A percentile compares a stretch with the other conserved stretches of the same genome.
Evolutionary conservation across 2,329 filamentous ascomycete species (phyloP).

Genomic region (Diaporthe sp.): DNA sequence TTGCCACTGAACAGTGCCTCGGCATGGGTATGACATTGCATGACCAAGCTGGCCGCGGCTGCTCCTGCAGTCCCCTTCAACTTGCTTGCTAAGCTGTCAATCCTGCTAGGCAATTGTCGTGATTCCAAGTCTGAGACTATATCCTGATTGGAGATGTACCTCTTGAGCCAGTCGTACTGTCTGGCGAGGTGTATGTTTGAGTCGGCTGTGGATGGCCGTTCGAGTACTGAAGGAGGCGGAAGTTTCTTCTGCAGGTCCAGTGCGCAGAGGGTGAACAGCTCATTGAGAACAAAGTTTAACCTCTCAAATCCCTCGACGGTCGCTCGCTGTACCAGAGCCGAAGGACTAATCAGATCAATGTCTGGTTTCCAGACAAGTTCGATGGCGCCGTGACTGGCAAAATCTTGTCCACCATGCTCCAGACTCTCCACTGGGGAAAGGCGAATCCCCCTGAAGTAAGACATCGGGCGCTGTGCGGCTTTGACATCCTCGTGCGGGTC

Average conservation of each 20-base stretch:
- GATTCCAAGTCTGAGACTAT: not conserved
- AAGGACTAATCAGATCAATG: not conserved
- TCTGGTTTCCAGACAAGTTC: conserved; percentile 2
- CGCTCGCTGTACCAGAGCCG: not conserved
- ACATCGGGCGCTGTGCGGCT: not conserved
- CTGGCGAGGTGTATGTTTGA: not conserved
- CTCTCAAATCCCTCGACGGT: not conserved
- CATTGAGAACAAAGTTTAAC: not conserved
- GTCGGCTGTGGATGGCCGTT: not conserved
- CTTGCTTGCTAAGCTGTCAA: not conserved
- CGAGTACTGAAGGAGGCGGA: not conserved
- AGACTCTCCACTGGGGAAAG: not conserved
- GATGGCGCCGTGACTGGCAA: not conserved
- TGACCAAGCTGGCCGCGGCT: not conserved
- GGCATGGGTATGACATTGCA: not conserved
- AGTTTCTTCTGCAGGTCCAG: not conserved
- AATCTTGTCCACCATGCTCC: too few relatives aligned
- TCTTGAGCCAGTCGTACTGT: not conserved
- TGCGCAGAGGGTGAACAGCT: not conserved
- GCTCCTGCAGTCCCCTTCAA: not conserved
- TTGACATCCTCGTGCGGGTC: not conserved
- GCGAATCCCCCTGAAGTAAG: not conserved
- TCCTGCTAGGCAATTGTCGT: not conserved
- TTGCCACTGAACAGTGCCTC: not conserved
- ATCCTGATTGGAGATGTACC: not conserved